These are phyloP conservation scores for Sporothrix pallida DNA, from an alignment of 2,329 filamentous ascomycete species.

Conservation along the genomic window DNA sequence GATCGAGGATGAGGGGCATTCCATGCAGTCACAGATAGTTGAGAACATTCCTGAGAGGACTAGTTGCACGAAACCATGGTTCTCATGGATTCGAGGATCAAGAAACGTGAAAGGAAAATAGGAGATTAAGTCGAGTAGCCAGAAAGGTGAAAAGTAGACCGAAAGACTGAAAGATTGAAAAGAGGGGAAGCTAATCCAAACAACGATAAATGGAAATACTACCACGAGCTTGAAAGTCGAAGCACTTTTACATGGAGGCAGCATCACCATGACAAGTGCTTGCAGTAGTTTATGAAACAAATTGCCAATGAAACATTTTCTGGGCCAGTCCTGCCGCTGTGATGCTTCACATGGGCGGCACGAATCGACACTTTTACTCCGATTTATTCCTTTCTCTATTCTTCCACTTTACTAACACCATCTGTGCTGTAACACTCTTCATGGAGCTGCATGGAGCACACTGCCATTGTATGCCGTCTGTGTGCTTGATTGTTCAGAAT, in stretches of 20 bases:
- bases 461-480: slow-evolving; percentile 1
- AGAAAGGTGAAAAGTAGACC: not conserved
- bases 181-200: not conserved
- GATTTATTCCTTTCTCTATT: not conserved
- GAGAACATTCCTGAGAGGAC: not conserved
- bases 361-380: not conserved
- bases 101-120: not conserved
- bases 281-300: slow-evolving; percentile 24
- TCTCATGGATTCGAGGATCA: not conserved
- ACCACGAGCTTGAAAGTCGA: too few species aligned
- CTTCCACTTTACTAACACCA: not conserved
- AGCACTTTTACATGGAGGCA: too few species aligned
- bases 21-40: too few species aligned
- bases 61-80: not conserved
- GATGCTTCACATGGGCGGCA: slow-evolving; percentile 12
- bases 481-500: not conserved
- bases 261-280: not conserved
- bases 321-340: not conserved
- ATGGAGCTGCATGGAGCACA: not conserved
- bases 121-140: not conserved
- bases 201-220: slow-evolving; percentile 13
- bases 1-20: slow-evolving; percentile 4
- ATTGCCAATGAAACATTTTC: not conserved
- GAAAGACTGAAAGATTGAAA: not conserved
- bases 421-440: not conserved